Base-by-base conservation (phyloP, 106 monocot species). In the Apostasia ramifera region DNA sequence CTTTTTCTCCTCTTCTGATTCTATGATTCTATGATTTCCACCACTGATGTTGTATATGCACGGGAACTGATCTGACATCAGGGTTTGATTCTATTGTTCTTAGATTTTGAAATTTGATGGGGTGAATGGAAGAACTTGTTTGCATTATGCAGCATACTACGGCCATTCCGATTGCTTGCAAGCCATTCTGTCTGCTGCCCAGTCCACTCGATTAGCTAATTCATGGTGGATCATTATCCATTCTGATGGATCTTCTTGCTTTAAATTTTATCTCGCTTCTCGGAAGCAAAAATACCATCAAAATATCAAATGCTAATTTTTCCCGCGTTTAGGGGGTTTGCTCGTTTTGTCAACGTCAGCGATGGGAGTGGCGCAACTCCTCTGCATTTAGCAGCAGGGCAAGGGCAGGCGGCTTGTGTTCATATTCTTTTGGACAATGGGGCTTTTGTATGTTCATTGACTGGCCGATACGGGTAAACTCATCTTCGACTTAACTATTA, bases 291-390 rank as follows among this genome's bases (percentile, higher is more conserved):
- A 51, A 62, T 39, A 3, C 37, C 37, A 39, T 59, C 12, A n/a
- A 62, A 41, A 11, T 62, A 1, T 59, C 13, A 9, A 13, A 62
- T 12, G 37, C 26, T 26, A 26, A 39, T 4, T 59, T 59, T 40
- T 40, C 40, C n/a, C 1, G 4, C 55, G 12, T 60, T 48, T 74
- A 93, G 93, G 93, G 93, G 93, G 61, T 93, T 86, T 55, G 72
- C 86, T 9, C 67, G 86, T 26, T 93, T 89, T 75, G 93, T 93
- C 15, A 93, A 89, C 78, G 86, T 93, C 42, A 83, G 82, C 73
- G 89, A 90, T 49, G 86, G 74, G 39, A 76, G 69, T 7, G 89
- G 89, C 1, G 89, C 81, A 8, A 94, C 93, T 2, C 86, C 93
- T 3, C 65, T 94, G 72, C 89, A 94, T 57, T 86, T 89, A 12